These are phyloP conservation scores for Phytopythium mirpurense DNA, from an alignment of 352 stramenopile genomes.

Conservation along the genomic window DNA sequence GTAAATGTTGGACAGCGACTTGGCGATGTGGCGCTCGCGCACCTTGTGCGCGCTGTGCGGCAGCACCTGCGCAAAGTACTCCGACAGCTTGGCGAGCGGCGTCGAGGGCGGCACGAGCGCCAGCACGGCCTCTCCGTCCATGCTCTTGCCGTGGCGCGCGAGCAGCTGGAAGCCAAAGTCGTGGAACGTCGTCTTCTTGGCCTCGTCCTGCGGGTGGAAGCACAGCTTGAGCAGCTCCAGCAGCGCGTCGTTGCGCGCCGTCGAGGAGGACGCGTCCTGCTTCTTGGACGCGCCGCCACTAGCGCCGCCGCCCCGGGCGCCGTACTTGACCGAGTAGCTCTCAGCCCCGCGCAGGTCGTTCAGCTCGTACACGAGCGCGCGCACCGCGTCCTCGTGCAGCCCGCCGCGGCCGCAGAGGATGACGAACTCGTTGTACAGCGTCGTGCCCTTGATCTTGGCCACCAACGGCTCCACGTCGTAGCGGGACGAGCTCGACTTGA, in stretches of 20 bases:
- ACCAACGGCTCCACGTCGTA: conserved; percentile 73
- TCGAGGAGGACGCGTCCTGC: conserved; percentile 20
- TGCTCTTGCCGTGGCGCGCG: conserved; percentile 66
- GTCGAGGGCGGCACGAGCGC: conserved; percentile 62
- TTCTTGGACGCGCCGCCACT: conserved; percentile 21
- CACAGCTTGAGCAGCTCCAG: conserved; percentile 77
- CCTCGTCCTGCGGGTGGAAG: conserved; percentile 73
- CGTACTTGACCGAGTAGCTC: conserved; percentile 82
- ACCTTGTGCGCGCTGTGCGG: conserved; percentile 80
- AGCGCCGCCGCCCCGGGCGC: conserved; percentile 31
- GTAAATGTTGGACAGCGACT: conserved; percentile 86
- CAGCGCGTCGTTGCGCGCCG: conserved; percentile 64
- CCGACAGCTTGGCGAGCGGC: conserved; percentile 74
- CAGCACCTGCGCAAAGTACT: conserved; percentile 80
- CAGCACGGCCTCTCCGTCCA: conserved; percentile 65
- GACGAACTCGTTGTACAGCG: conserved; percentile 81
- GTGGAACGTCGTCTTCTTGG: conserved; percentile 72
- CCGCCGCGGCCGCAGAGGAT: conserved; percentile 78
- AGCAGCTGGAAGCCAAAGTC: conserved; percentile 81
- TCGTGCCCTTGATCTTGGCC: conserved; percentile 68
- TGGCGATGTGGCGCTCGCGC: conserved; percentile 71
- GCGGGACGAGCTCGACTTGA: conserved; percentile 69
- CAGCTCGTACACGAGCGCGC: conserved; percentile 67
- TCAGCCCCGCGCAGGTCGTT: conserved; percentile 80
- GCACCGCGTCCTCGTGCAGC: conserved; percentile 75